Conservation (phyloP, 768 basidiomycete species). For the Suillus tomentosus region DNA sequence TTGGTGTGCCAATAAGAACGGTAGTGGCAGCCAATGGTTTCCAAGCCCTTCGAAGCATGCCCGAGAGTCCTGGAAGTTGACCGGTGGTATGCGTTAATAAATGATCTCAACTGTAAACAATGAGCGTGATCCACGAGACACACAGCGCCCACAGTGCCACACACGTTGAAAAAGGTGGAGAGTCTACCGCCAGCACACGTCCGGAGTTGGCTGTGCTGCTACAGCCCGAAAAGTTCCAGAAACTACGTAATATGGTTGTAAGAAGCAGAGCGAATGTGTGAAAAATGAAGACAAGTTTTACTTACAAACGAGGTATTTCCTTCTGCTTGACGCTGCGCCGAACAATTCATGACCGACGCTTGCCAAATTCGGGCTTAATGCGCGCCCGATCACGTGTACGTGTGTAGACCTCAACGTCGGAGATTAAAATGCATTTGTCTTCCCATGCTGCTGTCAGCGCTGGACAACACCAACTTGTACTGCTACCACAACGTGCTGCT, state of each 20-base stretch:
- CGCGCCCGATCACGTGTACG: constrained; percentile 23
- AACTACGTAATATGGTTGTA: neutral
- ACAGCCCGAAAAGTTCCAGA: neutral
- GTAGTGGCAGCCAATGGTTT: constrained; percentile 62
- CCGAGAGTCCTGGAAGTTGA: constrained; percentile 7
- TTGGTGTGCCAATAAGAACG: constrained; percentile 55
- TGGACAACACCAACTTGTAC: constrained; percentile 21
- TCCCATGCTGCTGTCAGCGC: constrained; percentile 24
- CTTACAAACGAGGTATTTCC: constrained; percentile 5
- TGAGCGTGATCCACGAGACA: neutral
- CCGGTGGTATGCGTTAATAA: neutral
- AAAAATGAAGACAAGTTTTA: neutral
- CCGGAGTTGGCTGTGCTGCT: neutral
- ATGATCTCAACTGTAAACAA: neutral
- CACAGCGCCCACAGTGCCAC: neutral
- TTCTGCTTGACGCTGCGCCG: neutral
- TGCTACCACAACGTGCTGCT: constrained; percentile 29
- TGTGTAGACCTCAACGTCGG: neutral
- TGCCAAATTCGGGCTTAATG: constrained; percentile 7
- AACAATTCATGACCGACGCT: constrained; percentile 3
- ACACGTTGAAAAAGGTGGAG: neutral
- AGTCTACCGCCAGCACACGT: neutral
- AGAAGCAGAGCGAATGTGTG: neutral
- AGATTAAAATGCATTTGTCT: constrained; percentile 22
- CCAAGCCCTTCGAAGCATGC: constrained; percentile 69